A percentile compares a stretch with the other conserved stretches of the same genome.
These are phyloP conservation scores for Phytophthora aleatoria DNA, from an alignment of 352 stramenopile species.

Conservation along the genomic window DNA sequence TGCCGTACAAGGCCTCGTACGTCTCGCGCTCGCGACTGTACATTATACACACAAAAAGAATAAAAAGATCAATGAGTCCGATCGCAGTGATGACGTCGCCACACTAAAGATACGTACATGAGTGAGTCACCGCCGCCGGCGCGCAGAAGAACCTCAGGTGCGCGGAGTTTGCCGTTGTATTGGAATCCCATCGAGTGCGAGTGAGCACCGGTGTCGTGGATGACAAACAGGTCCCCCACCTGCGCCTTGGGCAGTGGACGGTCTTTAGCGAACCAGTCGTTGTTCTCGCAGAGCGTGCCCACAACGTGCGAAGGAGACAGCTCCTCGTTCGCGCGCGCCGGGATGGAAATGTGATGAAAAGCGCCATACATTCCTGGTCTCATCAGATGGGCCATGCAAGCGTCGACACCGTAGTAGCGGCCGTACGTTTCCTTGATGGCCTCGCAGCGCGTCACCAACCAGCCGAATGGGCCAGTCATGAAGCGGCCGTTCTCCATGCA, in stretches of 20 bases:
- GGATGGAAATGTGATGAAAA: slow-evolving; percentile 90
- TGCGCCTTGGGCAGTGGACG: slow-evolving; percentile 65
- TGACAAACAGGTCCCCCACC: slow-evolving; percentile 90
- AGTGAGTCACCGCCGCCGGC: slow-evolving; percentile 57
- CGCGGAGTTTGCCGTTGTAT: slow-evolving; percentile 92
- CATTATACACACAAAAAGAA: slow-evolving; percentile 9
- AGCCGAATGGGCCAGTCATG: slow-evolving; percentile 89
- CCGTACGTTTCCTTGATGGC: slow-evolving; percentile 89
- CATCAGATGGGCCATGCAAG: slow-evolving; percentile 92
- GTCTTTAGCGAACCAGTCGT: slow-evolving; percentile 93
- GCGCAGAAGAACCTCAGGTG: slow-evolving; percentile 84
- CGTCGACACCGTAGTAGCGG: slow-evolving; percentile 88
- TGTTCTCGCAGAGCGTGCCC: slow-evolving; percentile 90
- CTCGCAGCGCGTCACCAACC: slow-evolving; percentile 84
- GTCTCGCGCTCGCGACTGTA: slow-evolving; percentile 77
- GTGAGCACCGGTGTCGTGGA: slow-evolving; percentile 90
- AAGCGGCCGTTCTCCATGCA: slow-evolving; percentile 92
- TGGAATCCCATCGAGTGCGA: slow-evolving; percentile 94
- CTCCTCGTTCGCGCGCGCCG: slow-evolving; percentile 51
- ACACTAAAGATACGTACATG: slow-evolving; percentile 53
- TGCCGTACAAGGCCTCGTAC: slow-evolving; percentile 76
- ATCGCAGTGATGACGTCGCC: not conserved
- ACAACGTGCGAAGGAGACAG: slow-evolving; percentile 72
- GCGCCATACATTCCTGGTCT: slow-evolving; percentile 90
- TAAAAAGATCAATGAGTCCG: not conserved